These are phyloP conservation scores for Botrytis medusae DNA, from an alignment of 2,329 filamentous ascomycete genomes.

Conservation along the genomic window DNA sequence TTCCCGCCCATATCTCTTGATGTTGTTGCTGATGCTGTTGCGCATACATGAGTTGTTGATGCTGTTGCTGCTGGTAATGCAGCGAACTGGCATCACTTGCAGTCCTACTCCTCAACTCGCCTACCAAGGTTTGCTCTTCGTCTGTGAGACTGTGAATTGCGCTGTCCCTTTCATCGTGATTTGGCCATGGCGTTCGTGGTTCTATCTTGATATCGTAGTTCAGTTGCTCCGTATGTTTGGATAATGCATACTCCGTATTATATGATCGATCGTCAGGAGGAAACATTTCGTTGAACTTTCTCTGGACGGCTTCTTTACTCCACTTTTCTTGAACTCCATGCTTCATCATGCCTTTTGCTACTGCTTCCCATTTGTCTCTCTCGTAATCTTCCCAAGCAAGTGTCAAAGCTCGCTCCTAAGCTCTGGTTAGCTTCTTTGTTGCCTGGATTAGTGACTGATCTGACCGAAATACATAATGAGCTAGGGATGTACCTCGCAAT, in stretches of 20 bases:
- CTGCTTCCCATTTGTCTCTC: conserved; percentile 39
- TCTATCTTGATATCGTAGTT: conserved; percentile 8
- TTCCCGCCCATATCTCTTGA: conserved; percentile 16
- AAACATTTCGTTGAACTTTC: conserved; percentile 40
- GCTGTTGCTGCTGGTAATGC: conserved; percentile 25
- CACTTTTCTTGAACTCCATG: conserved; percentile 40
- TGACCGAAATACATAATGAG: conserved; percentile 17
- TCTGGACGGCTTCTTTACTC: conserved; percentile 39
- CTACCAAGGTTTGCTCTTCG: conserved; percentile 22
- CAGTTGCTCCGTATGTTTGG: neutral
- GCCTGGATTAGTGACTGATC: conserved; percentile 21
- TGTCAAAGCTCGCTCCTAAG: conserved; percentile 38
- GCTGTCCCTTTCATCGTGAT: conserved; percentile 5
- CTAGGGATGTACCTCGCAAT: conserved; percentile 30
- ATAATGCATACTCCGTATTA: neutral
- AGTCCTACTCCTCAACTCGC: conserved; percentile 27
- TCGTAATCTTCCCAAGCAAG: conserved; percentile 39
- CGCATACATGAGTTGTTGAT: conserved; percentile 26
- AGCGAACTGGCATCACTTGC: conserved; percentile 27
- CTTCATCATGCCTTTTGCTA: conserved; percentile 39
- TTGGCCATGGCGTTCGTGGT: conserved; percentile 10
- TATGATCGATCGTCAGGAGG: conserved; percentile 7
- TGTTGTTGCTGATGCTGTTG: conserved; percentile 22
- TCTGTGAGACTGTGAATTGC: conserved; percentile 5
- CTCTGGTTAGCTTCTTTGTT: conserved; percentile 20